Evolutionary conservation across 1,139 yeast species (phyloP), one percentile per base, ranked within the genome.

Genomic region (Pichia sp.): DNA sequence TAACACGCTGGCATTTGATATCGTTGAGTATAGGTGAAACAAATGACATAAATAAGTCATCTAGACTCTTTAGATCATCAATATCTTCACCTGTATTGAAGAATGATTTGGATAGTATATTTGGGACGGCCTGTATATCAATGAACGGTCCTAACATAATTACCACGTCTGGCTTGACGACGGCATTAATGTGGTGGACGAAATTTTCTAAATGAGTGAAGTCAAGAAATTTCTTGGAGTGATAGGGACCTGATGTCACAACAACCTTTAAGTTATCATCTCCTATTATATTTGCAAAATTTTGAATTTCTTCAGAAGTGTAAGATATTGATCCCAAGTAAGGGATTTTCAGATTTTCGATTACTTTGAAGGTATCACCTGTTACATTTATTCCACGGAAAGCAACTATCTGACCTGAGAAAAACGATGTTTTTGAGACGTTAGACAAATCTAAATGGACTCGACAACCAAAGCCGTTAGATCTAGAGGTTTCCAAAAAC

Each of bases 351-450:
- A 88, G 65, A 1, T 84, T 67, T 62, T 87, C 86, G 31, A 75
- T 74, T 1, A 86, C 96, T 29, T 83, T 78, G 65, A 95, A 92
- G 26, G 75, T 72, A 38, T 81, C 80, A 2, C 98, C 98, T n/a
- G 86, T 82, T 1, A 96, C 90, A 67, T 95, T 95, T 55, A 80
- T 78, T 11, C 99, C 99, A 60, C 75, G 80, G 40, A 92, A 67
- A 3, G 88, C 90, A 1, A 89, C 92, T 43, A 95, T 81, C 69
- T 93, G 97, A 8, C 99, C 99, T 0, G 95, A 89, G 64, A 89
- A 95, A 36, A 95, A 75, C 0, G 92, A 80, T 59, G 76, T 80
- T 43, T 80, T 80, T 0, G 62, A 50, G n/a, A 85, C 61, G 4
- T 73, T 67, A 1, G 64, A 55, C 23, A 81, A 61, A 59, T 86